A percentile compares a stretch with the other conserved stretches of the same genome.
These are phyloP conservation scores for Sphagnum contortum DNA, from an alignment of 225 moss, liverwort and hornwort species.

Conservation along the genomic window DNA sequence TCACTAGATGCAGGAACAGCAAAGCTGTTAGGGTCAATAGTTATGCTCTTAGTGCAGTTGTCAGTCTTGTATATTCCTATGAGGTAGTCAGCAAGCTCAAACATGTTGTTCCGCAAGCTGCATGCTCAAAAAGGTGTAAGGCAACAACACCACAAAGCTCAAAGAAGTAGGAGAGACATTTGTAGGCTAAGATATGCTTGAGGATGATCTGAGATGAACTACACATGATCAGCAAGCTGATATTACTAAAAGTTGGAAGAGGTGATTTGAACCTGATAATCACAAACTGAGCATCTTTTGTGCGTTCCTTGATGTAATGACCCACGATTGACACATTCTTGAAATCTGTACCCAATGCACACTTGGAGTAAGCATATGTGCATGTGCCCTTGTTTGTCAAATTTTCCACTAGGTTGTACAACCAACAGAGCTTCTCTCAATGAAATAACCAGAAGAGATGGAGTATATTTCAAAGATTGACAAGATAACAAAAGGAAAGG, in stretches of 20 bases:
- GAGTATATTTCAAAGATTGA: too few relatives aligned
- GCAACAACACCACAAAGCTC: too few relatives aligned
- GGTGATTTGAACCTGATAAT: slow-evolving; percentile 63
- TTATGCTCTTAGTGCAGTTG: slow-evolving; percentile 95
- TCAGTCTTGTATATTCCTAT: slow-evolving; percentile 98
- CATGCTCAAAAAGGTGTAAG: background rate
- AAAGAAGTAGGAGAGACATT: too few relatives aligned
- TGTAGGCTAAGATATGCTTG: too few relatives aligned
- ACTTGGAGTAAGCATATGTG: background rate
- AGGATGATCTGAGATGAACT: too few relatives aligned
- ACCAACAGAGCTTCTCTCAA: too few relatives aligned
- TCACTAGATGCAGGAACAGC: slow-evolving; percentile 41
- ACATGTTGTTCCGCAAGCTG: slow-evolving; percentile 97
- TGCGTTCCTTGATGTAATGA: slow-evolving; percentile 97
- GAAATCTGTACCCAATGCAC: slow-evolving; percentile 55
- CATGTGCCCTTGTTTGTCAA: background rate
- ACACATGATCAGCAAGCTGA: background rate
- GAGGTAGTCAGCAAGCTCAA: slow-evolving; percentile 91
- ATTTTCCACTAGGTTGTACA: background rate
- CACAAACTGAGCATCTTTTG: slow-evolving; percentile 94
- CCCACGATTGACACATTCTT: slow-evolving; percentile 99
- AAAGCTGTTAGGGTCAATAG: slow-evolving; percentile 83
- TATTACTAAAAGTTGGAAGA: too few relatives aligned
- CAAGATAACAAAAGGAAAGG: too few relatives aligned
- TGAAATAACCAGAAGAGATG: too few relatives aligned